phyloP scores from a whole-genome alignment of 2,329 filamentous ascomycete genomes.

The Geosmithia morbida region DNA sequence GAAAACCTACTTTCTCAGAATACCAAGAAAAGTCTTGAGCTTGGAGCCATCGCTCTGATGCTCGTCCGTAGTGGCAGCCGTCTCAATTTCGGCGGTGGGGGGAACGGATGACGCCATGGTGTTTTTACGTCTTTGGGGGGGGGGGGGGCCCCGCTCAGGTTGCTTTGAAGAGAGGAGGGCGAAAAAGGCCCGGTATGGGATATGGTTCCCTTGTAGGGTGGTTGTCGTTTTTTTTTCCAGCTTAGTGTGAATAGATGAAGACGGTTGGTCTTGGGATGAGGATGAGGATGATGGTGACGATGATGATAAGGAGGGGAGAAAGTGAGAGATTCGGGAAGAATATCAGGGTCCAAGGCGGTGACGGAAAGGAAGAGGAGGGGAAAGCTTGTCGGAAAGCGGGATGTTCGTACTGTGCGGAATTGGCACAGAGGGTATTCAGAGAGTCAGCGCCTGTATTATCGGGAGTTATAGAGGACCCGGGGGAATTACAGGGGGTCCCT shows the following conservation, averaged over 20 bases:
- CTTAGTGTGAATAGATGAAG: background rate
- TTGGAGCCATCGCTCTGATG: slow-evolving; percentile 68
- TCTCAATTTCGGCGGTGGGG: slow-evolving; percentile 14
- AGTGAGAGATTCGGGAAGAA: background rate
- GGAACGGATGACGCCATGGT: slow-evolving; percentile 3
- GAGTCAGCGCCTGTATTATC: no score
- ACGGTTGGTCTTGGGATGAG: background rate
- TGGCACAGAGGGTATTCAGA: no score
- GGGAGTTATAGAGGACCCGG: no score
- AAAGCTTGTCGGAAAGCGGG: background rate
- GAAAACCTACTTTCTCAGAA: slow-evolving; percentile 60
- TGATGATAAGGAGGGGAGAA: background rate
- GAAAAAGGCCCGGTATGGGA: background rate
- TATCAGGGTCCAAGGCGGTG: background rate
- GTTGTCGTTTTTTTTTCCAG: no score
- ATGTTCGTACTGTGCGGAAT: background rate
- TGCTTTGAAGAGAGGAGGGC: background rate
- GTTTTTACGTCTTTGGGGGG: background rate
- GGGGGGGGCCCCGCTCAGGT: background rate
- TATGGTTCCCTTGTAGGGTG: background rate
- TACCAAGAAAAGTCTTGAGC: slow-evolving; percentile 75
- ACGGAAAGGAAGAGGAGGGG: background rate
- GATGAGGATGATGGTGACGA: background rate
- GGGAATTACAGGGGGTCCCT: no score
- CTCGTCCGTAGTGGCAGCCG: slow-evolving; percentile 21